These are phyloP conservation scores for Drechslerella coelobrocha DNA, from an alignment of 2,329 filamentous ascomycete species.

Conservation along the genomic window DNA sequence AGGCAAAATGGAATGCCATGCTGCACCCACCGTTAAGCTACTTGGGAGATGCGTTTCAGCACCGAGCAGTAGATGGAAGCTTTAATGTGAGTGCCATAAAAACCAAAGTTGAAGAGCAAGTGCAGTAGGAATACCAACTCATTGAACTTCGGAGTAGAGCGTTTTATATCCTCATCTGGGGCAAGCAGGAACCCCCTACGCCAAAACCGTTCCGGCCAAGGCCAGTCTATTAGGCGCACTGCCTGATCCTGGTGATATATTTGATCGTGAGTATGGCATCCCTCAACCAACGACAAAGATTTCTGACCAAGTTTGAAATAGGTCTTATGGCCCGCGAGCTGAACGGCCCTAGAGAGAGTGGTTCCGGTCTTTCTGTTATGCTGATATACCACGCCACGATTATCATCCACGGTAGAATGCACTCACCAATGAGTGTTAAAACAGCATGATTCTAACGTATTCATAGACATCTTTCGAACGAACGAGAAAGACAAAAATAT, in stretches of 20 bases:
- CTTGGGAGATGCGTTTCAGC: conserved; percentile 39
- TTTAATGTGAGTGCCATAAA: conserved; percentile 31
- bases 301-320: neutral
- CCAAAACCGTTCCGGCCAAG: conserved; percentile 68
- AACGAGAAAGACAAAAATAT: conserved; percentile 69
- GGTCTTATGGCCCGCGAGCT: conserved; percentile 68
- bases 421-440: neutral
- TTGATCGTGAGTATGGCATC: conserved; percentile 62
- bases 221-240: conserved; percentile 67
- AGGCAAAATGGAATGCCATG: conserved; percentile 45
- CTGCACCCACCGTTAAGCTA: conserved; percentile 47
- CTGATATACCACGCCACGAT: conserved; percentile 78
- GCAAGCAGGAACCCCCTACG: conserved; percentile 71
- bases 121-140: conserved; percentile 53
- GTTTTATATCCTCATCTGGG: conserved; percentile 70
- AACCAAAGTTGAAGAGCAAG: neutral
- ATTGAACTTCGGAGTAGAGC: conserved; percentile 63
- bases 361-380: conserved; percentile 75
- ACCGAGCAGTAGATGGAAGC: conserved; percentile 38
- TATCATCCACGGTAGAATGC: conserved; percentile 63
- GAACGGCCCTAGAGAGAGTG: conserved; percentile 67
- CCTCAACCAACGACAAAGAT: neutral
- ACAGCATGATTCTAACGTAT: conserved; percentile 49
- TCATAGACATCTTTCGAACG: conserved; percentile 70
- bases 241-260: conserved; percentile 71